Evolutionary conservation across 2,329 filamentous ascomycete genomes (phyloP), one percentile per base, ranked within the genome.

Genomic region (Ophiognomonia clavigignenti-juglandacearum): DNA sequence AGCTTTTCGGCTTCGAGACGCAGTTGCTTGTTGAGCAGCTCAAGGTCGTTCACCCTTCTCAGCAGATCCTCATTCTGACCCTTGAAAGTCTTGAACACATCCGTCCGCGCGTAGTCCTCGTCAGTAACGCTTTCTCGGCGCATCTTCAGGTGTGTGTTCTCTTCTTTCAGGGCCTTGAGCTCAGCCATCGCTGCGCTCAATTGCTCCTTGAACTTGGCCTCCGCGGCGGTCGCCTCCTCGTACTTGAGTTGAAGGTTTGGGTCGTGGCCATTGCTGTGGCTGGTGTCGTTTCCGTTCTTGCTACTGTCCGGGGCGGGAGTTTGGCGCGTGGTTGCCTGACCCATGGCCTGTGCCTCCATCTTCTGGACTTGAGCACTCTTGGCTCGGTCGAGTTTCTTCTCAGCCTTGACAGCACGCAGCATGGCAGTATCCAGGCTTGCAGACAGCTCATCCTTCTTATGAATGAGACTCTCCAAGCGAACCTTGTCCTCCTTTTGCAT

Each of bases 11-110:
- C 85, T 59, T 96, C 90, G 63, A 95, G 86, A 29, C 86, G 82
- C 24, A 97, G 66, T 55, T 90, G 84, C 50, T 86, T 83, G 64
- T 96, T 96, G 11, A 84, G 86, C 4, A 89, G 89, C 65, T 97
- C 92, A 13, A 97, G 69, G 57, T 92, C 84, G 64, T 98, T 98
- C 59, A 96, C 83, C 31, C 89, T 84, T 64, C 88, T 92, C 56
- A 96, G 89, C 8, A 95, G 80, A 57, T 97, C 92, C 60, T 97
- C 93, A 58, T 95, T 88, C 59, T 96, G 89, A 20, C 78, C 79
- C 67, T 91, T 95, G 60, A 96, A 78, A 53, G 87, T 82, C 67
- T 96, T 97, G 76, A 96, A 98, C 3, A 96, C 77, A 58, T 96
- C 90, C 4, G 90, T 96, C 48, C 89, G 83, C 34, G 90, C 84